A percentile compares a stretch with the other conserved stretches of the same genome.
Evolutionary conservation across 148 eudicot species (phyloP).

Genomic region (Rhododendron kiyosumense): DNA sequence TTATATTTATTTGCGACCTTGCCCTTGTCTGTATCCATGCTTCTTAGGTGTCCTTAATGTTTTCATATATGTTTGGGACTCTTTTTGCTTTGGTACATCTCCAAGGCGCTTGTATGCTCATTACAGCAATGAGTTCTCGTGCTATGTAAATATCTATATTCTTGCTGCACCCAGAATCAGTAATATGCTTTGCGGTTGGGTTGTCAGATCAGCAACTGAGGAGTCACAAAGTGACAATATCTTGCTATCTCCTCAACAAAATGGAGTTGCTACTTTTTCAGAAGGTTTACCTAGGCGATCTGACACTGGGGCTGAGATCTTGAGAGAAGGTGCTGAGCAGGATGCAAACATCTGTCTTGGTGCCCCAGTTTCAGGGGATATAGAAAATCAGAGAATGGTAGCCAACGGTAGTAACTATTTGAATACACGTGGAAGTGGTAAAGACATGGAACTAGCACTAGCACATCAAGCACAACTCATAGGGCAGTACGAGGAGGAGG

Average conservation of each 20-base stretch:
- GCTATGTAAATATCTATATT: neutral
- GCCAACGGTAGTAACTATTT: constrained; percentile 17
- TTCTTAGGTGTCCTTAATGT: neutral
- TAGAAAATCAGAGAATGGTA: constrained; percentile 20
- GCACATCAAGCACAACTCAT: constrained; percentile 70
- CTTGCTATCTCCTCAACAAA: constrained; percentile 18
- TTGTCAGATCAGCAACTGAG: constrained; percentile 49
- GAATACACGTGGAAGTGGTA: constrained; percentile 20
- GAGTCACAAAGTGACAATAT: constrained; percentile 34
- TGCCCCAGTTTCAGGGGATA: constrained; percentile 19
- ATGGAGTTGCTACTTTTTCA: constrained; percentile 23
- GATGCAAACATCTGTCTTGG: constrained; percentile 16
- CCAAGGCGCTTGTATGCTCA: neutral
- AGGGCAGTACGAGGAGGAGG: constrained; percentile 63
- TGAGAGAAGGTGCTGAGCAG: constrained; percentile 19
- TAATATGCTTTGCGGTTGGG: constrained; percentile 9
- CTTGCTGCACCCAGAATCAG: neutral
- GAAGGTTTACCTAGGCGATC: constrained; percentile 21
- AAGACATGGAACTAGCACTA: constrained; percentile 69
- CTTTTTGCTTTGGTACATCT: neutral
- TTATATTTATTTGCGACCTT: neutral
- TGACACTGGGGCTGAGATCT: constrained; percentile 22
- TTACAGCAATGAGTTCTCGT: neutral
- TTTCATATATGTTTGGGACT: neutral
- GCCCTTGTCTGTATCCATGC: neutral